A percentile compares a stretch with the other conserved stretches of the same genome.
These are phyloP conservation scores for Aspergillus cristatus DNA, from an alignment of 495 filamentous ascomycete species.

Conservation along the genomic window DNA sequence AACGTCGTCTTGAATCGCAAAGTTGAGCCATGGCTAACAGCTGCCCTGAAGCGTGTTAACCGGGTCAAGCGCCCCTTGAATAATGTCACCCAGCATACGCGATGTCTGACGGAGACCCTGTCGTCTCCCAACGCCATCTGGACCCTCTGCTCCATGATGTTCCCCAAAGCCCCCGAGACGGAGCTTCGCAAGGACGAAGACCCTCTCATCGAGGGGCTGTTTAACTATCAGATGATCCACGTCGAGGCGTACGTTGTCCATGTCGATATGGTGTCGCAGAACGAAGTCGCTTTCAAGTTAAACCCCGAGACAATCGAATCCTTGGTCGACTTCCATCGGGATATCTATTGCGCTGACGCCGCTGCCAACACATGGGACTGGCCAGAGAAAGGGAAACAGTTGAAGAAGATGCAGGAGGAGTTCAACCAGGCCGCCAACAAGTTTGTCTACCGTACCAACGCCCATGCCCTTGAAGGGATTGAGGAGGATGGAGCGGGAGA, in stretches of 20 bases:
- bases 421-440: conserved; percentile 96
- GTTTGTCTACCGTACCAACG: conserved; percentile 89
- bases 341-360: conserved; percentile 86
- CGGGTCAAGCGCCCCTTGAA: conserved; percentile 95
- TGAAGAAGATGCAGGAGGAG: conserved; percentile 96
- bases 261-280: conserved; percentile 96
- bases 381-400: conserved; percentile 91
- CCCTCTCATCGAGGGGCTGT: conserved; percentile 80
- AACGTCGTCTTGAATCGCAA: conserved; percentile 91
- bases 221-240: conserved; percentile 91
- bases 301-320: conserved; percentile 94
- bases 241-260: conserved; percentile 98
- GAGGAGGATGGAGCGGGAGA: conserved; percentile 97
- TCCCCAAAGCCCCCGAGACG: conserved; percentile 81
- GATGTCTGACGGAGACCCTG: conserved; percentile 93
- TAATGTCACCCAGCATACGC: conserved; percentile 91
- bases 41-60: conserved; percentile 94
- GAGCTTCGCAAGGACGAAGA: conserved; percentile 80
- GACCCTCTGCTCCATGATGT: conserved; percentile 89
- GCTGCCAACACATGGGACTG: conserved; percentile 87
- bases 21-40: conserved; percentile 96
- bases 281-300: conserved; percentile 97
- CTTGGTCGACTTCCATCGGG: conserved; percentile 94
- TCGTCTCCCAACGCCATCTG: conserved; percentile 90
- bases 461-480: conserved; percentile 83